Evolutionary conservation across 306 rosid genomes (phyloP).

Genomic region (Cucurbita ficifolia): DNA sequence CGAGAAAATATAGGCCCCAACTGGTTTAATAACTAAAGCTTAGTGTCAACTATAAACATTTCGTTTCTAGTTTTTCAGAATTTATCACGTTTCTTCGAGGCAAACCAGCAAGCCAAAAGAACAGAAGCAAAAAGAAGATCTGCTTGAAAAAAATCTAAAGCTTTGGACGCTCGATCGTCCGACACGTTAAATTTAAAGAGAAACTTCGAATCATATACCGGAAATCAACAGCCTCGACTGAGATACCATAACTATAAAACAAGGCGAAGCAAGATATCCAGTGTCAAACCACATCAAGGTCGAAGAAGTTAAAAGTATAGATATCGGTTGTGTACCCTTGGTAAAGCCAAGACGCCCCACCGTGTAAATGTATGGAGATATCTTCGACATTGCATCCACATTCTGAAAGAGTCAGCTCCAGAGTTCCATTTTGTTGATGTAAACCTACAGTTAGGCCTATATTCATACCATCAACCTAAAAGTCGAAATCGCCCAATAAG

Average conservation of each 20-base stretch:
- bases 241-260: neutral
- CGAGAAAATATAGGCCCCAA: conserved; percentile 7
- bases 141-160: neutral
- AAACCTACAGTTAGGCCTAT: conserved; percentile 46
- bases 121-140: neutral
- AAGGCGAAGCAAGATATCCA: neutral
- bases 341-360: conserved; percentile 91
- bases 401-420: conserved; percentile 44
- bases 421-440: conserved; percentile 47
- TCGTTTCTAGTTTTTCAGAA: neutral
- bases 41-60: neutral
- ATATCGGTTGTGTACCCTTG: conserved; percentile 38
- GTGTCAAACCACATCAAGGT: neutral
- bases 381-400: conserved; percentile 48
- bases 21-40: neutral
- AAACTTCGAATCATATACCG: neutral
- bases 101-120: neutral
- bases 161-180: neutral
- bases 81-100: neutral
- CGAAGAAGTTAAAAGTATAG: neutral
- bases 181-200: neutral
- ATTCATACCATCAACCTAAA: conserved; percentile 61
- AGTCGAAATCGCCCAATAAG: conserved; percentile 15
- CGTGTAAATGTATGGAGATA: conserved; percentile 50
- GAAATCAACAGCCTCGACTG: neutral